Evolutionary conservation across 805 yeast species (phyloP).

Genomic region (Spathaspora passalidarum): DNA sequence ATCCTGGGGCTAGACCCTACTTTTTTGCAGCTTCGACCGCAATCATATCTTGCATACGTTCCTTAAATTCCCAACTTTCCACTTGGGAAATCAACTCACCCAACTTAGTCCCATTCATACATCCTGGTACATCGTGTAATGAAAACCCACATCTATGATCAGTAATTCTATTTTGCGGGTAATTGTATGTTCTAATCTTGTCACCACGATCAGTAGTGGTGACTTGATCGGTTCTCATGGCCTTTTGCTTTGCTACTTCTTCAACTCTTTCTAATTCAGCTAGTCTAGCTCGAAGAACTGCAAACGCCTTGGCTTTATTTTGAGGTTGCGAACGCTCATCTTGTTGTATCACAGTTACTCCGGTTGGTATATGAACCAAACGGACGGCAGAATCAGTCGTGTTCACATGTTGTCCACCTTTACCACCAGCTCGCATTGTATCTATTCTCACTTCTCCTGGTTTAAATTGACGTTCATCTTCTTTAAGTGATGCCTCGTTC

Average conservation of each 20-base stretch:
- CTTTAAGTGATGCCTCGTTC: constrained; percentile 41
- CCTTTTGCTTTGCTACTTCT: constrained; percentile 61
- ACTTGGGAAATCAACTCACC: constrained; percentile 35
- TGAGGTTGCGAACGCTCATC: constrained; percentile 94
- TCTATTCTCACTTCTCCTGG: constrained; percentile 90
- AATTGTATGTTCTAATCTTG: constrained; percentile 91
- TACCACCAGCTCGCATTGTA: constrained; percentile 96
- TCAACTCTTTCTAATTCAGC: constrained; percentile 76
- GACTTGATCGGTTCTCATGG: constrained; percentile 77
- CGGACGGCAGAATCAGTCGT: constrained; percentile 97
- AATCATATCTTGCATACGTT: constrained; percentile 25
- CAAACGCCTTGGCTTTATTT: constrained; percentile 89
- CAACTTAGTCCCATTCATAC: constrained; percentile 36
- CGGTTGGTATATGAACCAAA: constrained; percentile 87
- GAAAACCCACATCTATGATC: constrained; percentile 89
- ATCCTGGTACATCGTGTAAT: constrained; percentile 61
- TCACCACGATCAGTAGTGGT: constrained; percentile 87
- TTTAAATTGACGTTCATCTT: constrained; percentile 67
- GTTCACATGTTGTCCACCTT: constrained; percentile 98
- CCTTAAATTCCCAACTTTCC: constrained; percentile 37
- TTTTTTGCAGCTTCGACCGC: not conserved
- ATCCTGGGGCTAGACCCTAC: too few relatives aligned
- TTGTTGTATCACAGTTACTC: constrained; percentile 84
- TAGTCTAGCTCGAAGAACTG: constrained; percentile 74
- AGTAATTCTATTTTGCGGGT: constrained; percentile 86